Evolutionary conservation across 2,329 filamentous ascomycete genomes (phyloP), one percentile per base, ranked within the genome.

Genomic region (Cladosporium velox): DNA sequence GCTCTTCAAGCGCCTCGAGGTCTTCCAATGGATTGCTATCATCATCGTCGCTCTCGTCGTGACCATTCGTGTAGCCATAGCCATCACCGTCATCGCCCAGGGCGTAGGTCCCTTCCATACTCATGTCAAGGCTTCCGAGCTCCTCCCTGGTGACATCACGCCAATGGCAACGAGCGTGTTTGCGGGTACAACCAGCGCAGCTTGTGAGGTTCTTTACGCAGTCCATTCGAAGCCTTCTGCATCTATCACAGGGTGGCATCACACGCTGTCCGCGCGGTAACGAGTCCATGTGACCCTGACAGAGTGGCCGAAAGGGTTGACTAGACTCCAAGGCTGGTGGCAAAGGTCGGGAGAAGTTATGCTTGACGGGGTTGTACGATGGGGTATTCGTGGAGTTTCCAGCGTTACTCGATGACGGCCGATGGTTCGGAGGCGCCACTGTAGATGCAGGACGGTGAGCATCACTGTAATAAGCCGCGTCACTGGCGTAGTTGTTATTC

Each of bases 141-240:
- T 96, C 93, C 3, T 90, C 89, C 35, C 91, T 87, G 18, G 87
- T 88, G n/a, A 95, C 87, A 54, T 90, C 88, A 70, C 89, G 91
- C 92, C 92, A 96, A 15, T 88, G 89, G 76, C 92, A 96, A 73
- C 93, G 93, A 24, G 91, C 91, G 75, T 96, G 92, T 76, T 96
- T 96, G 76, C 91, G 93, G 0, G 92, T 96, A 77, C 92, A 96
- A 26, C 91, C 92, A 77, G 90, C 87, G 74, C 93, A 96, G 10
- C 92, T 91, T 0, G 92, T 96, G 47, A 95, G 82, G 69, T 96
- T 91, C 78, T 96, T 96, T 58, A 93, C 82, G 68, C 92, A 96
- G 66, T 92, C 87, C 80, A 93, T 91, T 70, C 91, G 88, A 18
- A 96, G 82, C 34, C 92, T 85, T 54, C 92, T 85, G 75, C 92